Evolutionary conservation across 2,329 filamentous ascomycete species (phyloP).

Genomic region (Aureobasidium sp.): DNA sequence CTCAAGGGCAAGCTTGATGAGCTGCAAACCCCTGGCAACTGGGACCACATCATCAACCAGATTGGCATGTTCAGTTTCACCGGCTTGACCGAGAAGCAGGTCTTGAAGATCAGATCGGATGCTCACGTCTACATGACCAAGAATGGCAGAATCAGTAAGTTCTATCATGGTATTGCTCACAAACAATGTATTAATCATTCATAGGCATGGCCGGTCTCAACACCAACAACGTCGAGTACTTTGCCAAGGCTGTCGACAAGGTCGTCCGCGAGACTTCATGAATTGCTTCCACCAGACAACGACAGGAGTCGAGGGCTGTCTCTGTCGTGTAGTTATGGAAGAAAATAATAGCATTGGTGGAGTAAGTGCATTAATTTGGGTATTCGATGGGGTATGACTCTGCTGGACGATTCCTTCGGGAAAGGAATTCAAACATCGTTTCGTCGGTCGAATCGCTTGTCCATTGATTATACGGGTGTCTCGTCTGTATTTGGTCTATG

Average conservation of each 20-base stretch:
- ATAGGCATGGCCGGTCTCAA: constrained; percentile 84
- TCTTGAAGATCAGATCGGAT: constrained; percentile 60
- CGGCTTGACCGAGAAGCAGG: constrained; percentile 67
- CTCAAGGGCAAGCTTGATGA: constrained; percentile 75
- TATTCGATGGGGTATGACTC: neutral
- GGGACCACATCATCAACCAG: constrained; percentile 97
- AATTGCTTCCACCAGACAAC: neutral
- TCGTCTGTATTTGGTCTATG: neutral
- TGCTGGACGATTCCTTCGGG: neutral
- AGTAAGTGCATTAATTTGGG: constrained; percentile 8
- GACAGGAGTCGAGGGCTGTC: neutral
- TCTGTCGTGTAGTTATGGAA: neutral
- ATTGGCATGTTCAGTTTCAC: constrained; percentile 99
- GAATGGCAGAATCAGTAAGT: constrained; percentile 80
- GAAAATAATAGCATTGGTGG: constrained; percentile 12
- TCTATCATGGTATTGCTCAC: neutral
- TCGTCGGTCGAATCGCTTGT: neutral
- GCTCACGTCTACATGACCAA: constrained; percentile 88
- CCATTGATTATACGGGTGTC: neutral
- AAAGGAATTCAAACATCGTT: neutral
- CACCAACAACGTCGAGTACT: constrained; percentile 83
- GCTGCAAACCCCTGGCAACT: constrained; percentile 77
- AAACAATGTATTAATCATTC: neutral
- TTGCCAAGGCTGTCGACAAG: constrained; percentile 81
- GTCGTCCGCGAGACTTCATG: constrained; percentile 56